These are phyloP conservation scores for Salvia hispanica DNA, from an alignment of 257 asterid genomes.

Conservation along the genomic window DNA sequence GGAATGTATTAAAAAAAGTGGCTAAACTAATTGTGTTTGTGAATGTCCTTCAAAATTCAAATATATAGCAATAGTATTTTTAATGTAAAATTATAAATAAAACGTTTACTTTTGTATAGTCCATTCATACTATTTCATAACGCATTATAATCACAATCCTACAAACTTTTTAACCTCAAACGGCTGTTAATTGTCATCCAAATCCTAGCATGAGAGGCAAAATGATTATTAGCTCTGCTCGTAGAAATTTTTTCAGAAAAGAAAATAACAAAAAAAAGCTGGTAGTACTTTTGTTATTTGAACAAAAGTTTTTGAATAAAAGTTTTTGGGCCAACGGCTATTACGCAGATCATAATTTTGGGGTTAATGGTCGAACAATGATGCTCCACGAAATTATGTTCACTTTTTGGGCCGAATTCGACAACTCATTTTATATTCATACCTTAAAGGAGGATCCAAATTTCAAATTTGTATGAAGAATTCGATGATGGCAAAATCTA, in stretches of 20 bases:
- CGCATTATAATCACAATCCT: no score
- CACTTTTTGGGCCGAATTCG: slow-evolving; percentile 10
- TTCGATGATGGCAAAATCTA: no score
- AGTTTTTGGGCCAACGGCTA: slow-evolving; percentile 42
- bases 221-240: not conserved
- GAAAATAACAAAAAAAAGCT: not conserved
- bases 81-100: no score
- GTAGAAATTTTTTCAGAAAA: not conserved
- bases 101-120: no score
- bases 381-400: slow-evolving; percentile 23
- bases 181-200: no score
- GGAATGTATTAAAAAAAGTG: no score
- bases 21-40: no score
- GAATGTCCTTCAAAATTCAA: no score
- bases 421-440: not conserved
- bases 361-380: slow-evolving; percentile 37
- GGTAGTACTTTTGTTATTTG: not conserved
- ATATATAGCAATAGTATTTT: no score
- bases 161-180: no score
- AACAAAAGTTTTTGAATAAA: slow-evolving; percentile 35
- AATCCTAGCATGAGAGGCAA: slow-evolving; percentile 1
- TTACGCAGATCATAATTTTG: not conserved
- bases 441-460: not conserved
- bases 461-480: not conserved
- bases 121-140: no score